A percentile compares a stretch with the other conserved stretches of the same genome.
phyloP scores from a whole-genome alignment of 345 rosid species.

The Populus deltoides region DNA sequence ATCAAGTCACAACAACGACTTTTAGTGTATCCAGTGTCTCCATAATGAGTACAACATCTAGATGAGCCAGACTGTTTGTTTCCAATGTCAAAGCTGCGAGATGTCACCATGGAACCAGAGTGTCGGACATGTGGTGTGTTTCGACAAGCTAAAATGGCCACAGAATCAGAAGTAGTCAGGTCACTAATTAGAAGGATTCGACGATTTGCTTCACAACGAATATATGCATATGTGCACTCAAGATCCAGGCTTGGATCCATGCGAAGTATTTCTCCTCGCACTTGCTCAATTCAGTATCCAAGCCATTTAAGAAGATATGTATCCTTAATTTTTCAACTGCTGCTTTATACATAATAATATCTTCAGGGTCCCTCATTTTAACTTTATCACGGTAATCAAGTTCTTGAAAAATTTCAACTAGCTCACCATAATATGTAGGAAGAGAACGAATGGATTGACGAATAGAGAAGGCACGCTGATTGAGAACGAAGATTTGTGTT shows the following conservation, averaged over 20 bases:
- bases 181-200: background rate
- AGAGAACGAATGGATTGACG: background rate
- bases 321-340: background rate
- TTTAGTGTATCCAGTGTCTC: background rate
- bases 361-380: constrained; percentile 9
- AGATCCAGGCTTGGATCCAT: too few species aligned
- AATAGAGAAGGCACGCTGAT: background rate
- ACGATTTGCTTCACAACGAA: background rate
- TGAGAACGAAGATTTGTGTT: background rate
- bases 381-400: background rate
- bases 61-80: background rate
- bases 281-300: too few species aligned
- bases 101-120: too few species aligned
- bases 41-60: background rate
- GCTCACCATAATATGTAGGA: constrained; percentile 8
- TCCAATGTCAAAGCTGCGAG: background rate
- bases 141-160: background rate
- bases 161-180: background rate
- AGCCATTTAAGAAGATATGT: background rate
- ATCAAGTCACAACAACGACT: background rate
- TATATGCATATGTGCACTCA: background rate
- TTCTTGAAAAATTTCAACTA: constrained; percentile 14
- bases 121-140: background rate
- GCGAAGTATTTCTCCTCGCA: too few species aligned
- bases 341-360: constrained; percentile 1